phyloP scores from a whole-genome alignment of 257 asterid genomes.

The Solanum pimpinellifolium region DNA sequence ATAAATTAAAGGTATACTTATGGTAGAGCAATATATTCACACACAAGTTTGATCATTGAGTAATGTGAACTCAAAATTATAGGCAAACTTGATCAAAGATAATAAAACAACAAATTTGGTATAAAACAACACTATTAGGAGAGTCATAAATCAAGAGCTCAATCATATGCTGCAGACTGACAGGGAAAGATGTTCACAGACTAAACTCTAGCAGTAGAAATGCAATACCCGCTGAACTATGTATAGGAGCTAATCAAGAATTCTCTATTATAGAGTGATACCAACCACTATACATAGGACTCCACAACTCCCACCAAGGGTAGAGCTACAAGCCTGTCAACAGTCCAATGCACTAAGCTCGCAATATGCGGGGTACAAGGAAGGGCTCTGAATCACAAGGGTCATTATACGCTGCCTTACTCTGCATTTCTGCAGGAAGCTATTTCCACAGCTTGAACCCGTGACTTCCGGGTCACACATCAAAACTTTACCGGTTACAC shows the following conservation, averaged over 20 bases:
- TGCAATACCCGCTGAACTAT: background rate
- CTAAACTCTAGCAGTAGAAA: background rate
- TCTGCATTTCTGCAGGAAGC: background rate
- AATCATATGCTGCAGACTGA: background rate
- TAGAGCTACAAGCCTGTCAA: background rate
- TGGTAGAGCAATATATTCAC: background rate
- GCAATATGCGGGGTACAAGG: background rate
- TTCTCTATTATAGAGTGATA: background rate
- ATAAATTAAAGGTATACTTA: background rate
- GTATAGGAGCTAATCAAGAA: background rate
- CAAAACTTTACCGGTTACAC: background rate
- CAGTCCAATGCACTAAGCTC: background rate
- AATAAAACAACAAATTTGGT: background rate
- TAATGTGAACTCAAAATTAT: background rate
- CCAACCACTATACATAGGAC: background rate
- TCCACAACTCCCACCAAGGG: background rate
- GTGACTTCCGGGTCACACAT: background rate
- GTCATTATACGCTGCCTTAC: fast-evolving
- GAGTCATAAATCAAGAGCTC: background rate
- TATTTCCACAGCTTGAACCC: background rate
- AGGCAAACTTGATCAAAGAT: background rate
- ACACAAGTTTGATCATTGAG: background rate
- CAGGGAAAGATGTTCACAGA: background rate
- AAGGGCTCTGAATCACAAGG: background rate
- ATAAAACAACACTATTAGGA: background rate